Base-by-base conservation (phyloP, 345 rosid genomes). In the Hibiscus tridactylites region DNA sequence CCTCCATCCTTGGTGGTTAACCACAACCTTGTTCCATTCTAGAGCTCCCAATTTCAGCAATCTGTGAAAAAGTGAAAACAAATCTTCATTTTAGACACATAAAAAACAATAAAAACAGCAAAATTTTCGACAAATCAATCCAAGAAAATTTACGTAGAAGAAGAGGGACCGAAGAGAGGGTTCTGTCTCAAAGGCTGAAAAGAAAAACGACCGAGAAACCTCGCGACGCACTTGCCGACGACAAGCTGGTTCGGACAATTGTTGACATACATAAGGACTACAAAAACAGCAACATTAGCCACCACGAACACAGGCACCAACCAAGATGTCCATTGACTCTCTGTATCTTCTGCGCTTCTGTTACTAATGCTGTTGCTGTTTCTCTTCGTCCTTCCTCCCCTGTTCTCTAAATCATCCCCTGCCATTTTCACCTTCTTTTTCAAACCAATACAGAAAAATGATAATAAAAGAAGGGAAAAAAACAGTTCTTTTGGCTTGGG, bases 81-180 rank as follows among this genome's bases (percentile, higher is more conserved):
- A 28, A 39, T 33, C 10, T 67, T 49, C 58, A 28, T 12, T 19
- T 42, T 39, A 15, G 15, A 47, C 5, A 26, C 2, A 24, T 2
- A 26, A 39, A 39, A 10, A 6, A 17, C 24, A 54, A n/a, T n/a
- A n/a, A 19, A 3, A 17, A 8, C 59, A 54, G 1, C 5, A 49
- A 21, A 35, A 35, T 35, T 42, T 42, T 6, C 10, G 44, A 65
- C 60, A 56, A 56, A 2, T 6, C 6, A 65, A 19, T 44, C 35
- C 35, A 21, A 76, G 68, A 35, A 56, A 71, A 12, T 81, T 28
- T 80, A 92, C 99, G 99, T 88, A 9, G 50, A 74, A 74, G 92
- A 76, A 75, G 99, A 91, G 0, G 97, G 97, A 31, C 99, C 97
- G 57, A 92, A 88, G 57, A 92, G 88, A 62, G 99, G 99, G 75